These are phyloP conservation scores for Kuraishia floccosa DNA, from an alignment of 805 yeast species.

Conservation along the genomic window DNA sequence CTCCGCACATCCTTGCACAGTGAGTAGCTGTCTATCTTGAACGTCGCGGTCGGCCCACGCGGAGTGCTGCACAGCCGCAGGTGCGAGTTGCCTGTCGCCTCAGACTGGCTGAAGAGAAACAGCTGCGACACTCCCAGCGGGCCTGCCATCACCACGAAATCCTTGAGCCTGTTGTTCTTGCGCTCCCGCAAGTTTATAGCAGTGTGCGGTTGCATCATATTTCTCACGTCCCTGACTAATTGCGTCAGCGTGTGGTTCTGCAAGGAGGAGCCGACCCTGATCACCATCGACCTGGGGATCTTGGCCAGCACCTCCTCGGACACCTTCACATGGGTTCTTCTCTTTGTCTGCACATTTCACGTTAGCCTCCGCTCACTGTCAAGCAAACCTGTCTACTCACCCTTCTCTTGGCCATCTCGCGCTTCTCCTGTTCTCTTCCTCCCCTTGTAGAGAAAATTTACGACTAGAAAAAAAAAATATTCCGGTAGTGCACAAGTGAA, in stretches of 20 bases:
- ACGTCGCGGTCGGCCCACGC: constrained; percentile 88
- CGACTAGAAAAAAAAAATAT: constrained; percentile 1
- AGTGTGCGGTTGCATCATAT: constrained; percentile 93
- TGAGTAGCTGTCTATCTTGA: constrained; percentile 67
- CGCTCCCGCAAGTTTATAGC: constrained; percentile 83
- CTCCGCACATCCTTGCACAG: constrained; percentile 70
- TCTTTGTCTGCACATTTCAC: constrained; percentile 46
- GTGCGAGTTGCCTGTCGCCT: constrained; percentile 66
- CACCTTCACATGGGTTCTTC: constrained; percentile 70
- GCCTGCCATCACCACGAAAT: constrained; percentile 97
- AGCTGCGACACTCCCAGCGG: constrained; percentile 89
- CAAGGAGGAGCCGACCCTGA: constrained; percentile 66
- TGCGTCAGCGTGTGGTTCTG: constrained; percentile 76
- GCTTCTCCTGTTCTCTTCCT: not conserved
- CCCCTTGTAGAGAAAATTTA: not conserved
- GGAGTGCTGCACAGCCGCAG: constrained; percentile 82
- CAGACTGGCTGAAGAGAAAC: constrained; percentile 76
- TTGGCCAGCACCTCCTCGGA: constrained; percentile 57
- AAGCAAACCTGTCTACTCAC: constrained; percentile 17
- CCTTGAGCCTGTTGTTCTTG: constrained; percentile 77
- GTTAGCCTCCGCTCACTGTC: no score
- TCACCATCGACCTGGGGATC: constrained; percentile 90
- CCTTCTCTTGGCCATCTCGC: constrained; percentile 16
- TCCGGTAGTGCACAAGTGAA: no score
- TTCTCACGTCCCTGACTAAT: constrained; percentile 78